Percentiles rank a stretch among this genome's conserved stretches.
phyloP scores from a whole-genome alignment of 306 rosid species.

The Glycine soja region DNA sequence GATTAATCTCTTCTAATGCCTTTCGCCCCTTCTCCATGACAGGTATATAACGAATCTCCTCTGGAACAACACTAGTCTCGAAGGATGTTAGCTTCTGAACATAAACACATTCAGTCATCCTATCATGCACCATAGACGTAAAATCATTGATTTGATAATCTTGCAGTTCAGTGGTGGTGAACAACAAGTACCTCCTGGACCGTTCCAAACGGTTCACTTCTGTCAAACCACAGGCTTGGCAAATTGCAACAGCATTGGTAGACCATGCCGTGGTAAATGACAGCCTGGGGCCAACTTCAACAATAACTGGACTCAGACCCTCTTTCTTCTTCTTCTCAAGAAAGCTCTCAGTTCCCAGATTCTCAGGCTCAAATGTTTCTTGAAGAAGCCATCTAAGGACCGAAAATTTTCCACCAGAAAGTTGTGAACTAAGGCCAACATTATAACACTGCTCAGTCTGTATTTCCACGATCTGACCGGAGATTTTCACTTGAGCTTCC shows the following conservation, averaged over 20 bases:
- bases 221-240: slow-evolving; percentile 84
- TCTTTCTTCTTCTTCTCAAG: slow-evolving; percentile 73
- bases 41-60: slow-evolving; percentile 69
- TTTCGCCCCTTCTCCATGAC: slow-evolving; percentile 83
- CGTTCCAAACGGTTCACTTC: slow-evolving; percentile 89
- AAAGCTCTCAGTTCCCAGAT: slow-evolving; percentile 79
- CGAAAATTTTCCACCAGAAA: slow-evolving; percentile 56
- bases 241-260: slow-evolving; percentile 86
- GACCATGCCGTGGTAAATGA: slow-evolving; percentile 98
- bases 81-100: slow-evolving; percentile 70
- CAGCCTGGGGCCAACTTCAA: slow-evolving; percentile 92
- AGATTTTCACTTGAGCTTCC: slow-evolving; percentile 72
- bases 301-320: slow-evolving; percentile 63
- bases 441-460: slow-evolving; percentile 84
- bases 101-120: slow-evolving; percentile 90
- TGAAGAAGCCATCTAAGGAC: slow-evolving; percentile 87
- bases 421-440: slow-evolving; percentile 63
- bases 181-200: slow-evolving; percentile 84
- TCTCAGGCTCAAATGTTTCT: slow-evolving; percentile 90
- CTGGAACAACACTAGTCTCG: slow-evolving; percentile 66
- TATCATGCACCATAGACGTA: slow-evolving; percentile 81
- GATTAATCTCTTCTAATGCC: slow-evolving; percentile 87
- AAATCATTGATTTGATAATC: slow-evolving; percentile 70
- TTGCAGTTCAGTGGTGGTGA: slow-evolving; percentile 55
- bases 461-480: slow-evolving; percentile 71